These are phyloP conservation scores for Monosporozyma yasuniensis DNA, from an alignment of 805 yeast species.

Conservation along the genomic window DNA sequence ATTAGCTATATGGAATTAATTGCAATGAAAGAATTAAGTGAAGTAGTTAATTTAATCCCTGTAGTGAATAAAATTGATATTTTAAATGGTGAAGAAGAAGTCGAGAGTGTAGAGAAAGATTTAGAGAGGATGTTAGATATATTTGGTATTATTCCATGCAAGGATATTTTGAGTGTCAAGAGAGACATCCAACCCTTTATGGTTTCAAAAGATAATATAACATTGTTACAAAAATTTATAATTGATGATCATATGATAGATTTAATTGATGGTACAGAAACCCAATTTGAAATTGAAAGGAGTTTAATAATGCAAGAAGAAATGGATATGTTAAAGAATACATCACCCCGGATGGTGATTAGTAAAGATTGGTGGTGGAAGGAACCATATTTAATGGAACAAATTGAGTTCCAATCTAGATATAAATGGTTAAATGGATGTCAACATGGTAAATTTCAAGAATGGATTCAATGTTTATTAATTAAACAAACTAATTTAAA, in stretches of 20 bases:
- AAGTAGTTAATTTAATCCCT: slow-evolving; percentile 74
- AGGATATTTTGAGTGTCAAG: not conserved
- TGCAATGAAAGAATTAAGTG: slow-evolving; percentile 60
- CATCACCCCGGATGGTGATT: slow-evolving; percentile 26
- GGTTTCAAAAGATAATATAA: not conserved
- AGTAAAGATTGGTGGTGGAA: slow-evolving; percentile 8
- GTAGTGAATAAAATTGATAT: slow-evolving; percentile 76
- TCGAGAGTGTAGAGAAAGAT: slow-evolving; percentile 33
- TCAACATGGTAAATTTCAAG: slow-evolving; percentile 51
- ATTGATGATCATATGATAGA: slow-evolving; percentile 69
- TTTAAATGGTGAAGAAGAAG: slow-evolving; percentile 35
- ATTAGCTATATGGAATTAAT: slow-evolving; percentile 55
- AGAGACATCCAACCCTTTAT: not conserved
- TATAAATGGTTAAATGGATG: slow-evolving; percentile 35
- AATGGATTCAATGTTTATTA: slow-evolving; percentile 50
- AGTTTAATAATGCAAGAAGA: not conserved
- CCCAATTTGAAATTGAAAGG: slow-evolving; percentile 35
- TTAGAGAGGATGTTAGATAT: slow-evolving; percentile 45
- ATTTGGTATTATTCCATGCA: slow-evolving; percentile 31
- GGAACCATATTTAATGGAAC: slow-evolving; percentile 31
- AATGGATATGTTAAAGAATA: not conserved
- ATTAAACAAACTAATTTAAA: slow-evolving; percentile 49
- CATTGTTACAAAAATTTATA: slow-evolving; percentile 47
- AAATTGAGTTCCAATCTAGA: slow-evolving; percentile 35
- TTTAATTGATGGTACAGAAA: slow-evolving; percentile 47